Conservation (phyloP, 768 basidiomycete species). For the Podaxis sp. region DNA sequence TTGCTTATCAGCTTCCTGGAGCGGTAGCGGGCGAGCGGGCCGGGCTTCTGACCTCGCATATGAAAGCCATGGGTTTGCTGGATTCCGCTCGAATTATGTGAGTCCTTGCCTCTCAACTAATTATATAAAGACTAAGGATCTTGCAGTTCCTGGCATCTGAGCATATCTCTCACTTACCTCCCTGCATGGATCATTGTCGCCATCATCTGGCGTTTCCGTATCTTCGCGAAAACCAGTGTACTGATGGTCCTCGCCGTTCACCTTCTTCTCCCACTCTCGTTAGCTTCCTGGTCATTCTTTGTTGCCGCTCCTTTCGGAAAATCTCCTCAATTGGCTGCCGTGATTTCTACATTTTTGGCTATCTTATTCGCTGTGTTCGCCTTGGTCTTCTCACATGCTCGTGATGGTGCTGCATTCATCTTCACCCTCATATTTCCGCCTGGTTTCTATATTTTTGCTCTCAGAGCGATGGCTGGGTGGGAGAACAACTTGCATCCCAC, state of each 20-base stretch:
- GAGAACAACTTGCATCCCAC: constrained; percentile 60
- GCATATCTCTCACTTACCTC: constrained; percentile 65
- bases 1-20: constrained; percentile 78
- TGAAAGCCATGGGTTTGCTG: constrained; percentile 78
- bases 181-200: constrained; percentile 75
- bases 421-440: constrained; percentile 76
- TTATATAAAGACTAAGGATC: constrained; percentile 25
- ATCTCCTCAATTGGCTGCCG: constrained; percentile 70
- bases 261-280: constrained; percentile 62
- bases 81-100: constrained; percentile 68
- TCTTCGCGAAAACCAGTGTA: constrained; percentile 62
- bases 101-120: constrained; percentile 18
- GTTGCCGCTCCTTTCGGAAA: constrained; percentile 69
- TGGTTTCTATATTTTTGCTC: constrained; percentile 71
- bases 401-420: constrained; percentile 50
- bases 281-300: constrained; percentile 75
- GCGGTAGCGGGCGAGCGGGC: constrained; percentile 68
- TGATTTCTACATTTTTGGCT: constrained; percentile 62
- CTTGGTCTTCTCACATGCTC: constrained; percentile 45
- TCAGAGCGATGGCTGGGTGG: constrained; percentile 65
- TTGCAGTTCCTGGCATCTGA: constrained; percentile 64
- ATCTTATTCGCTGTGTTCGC: constrained; percentile 70
- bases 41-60: constrained; percentile 61
- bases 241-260: constrained; percentile 65
- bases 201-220: constrained; percentile 61